Conservation (phyloP, 305 asterid species). For the Fraxinus angustifolia region DNA sequence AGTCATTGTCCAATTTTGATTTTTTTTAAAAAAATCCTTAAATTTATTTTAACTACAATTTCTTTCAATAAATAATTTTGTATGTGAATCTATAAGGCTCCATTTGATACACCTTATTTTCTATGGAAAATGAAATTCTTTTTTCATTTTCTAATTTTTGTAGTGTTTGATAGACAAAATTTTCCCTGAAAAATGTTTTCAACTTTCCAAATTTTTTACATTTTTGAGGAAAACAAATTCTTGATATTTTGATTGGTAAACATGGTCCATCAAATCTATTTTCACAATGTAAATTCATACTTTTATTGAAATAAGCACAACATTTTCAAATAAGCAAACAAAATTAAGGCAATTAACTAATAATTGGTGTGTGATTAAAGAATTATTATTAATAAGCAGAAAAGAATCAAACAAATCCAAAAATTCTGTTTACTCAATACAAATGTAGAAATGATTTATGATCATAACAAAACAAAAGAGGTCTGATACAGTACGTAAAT, state of each 20-base stretch:
- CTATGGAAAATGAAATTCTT: too few species aligned
- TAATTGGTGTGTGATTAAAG: background rate
- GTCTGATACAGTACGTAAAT: background rate
- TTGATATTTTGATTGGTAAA: too few species aligned
- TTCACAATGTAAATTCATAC: background rate
- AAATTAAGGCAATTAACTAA: background rate
- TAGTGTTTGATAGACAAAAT: too few species aligned
- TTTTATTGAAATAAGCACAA: background rate
- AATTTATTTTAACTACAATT: too few species aligned
- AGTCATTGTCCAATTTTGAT: background rate
- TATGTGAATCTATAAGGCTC: background rate
- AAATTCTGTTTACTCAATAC: constrained; percentile 7
- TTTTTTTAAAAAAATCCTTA: too few species aligned
- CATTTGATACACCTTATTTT: too few species aligned
- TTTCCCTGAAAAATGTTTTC: too few species aligned
- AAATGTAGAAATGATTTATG: background rate
- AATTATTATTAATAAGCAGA: background rate
- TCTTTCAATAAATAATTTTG: too few species aligned
- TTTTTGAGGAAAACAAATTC: too few species aligned
- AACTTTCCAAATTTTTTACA: too few species aligned
- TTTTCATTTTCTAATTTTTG: too few species aligned
- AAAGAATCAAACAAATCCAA: constrained; percentile 31
- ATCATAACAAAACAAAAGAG: background rate
- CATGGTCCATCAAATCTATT: background rate
- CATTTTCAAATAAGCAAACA: background rate